Conservation (phyloP, 352 stramenopile genomes). For the Pythium volutum region DNA sequence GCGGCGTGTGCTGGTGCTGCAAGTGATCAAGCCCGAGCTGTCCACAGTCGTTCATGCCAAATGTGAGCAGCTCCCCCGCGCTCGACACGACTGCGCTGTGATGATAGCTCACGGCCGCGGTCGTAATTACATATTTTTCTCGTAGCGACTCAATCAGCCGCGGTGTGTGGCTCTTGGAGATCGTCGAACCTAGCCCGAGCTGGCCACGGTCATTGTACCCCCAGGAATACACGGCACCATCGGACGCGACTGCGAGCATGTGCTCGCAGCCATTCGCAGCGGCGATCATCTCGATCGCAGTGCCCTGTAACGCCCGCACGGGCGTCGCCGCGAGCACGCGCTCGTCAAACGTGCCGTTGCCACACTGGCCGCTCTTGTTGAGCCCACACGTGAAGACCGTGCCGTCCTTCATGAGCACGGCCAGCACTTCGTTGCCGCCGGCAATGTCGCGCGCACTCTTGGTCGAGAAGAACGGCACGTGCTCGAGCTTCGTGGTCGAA, state of each 20-base stretch:
- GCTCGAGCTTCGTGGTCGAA: constrained; percentile 82
- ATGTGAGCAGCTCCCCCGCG: constrained; percentile 73
- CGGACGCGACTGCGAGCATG: constrained; percentile 77
- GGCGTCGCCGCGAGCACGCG: constrained; percentile 72
- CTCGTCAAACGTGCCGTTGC: constrained; percentile 86
- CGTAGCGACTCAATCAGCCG: constrained; percentile 75
- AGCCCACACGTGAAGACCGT: constrained; percentile 76
- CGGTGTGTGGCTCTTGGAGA: constrained; percentile 85
- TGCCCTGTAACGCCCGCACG: constrained; percentile 61
- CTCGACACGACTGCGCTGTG: constrained; percentile 82
- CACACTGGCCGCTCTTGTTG: constrained; percentile 88
- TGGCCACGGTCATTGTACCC: constrained; percentile 87
- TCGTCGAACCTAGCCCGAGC: constrained; percentile 77
- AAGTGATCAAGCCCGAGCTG: constrained; percentile 80
- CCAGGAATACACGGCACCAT: constrained; percentile 82
- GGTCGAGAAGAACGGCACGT: constrained; percentile 79
- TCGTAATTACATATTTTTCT: constrained; percentile 82
- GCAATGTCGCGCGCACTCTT: constrained; percentile 70
- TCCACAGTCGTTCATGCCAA: constrained; percentile 88
- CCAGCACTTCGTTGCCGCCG: constrained; percentile 84
- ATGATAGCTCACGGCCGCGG: constrained; percentile 80
- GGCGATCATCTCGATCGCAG: constrained; percentile 66
- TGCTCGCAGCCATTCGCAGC: constrained; percentile 85
- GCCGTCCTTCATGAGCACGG: constrained; percentile 83
- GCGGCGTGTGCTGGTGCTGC: constrained; percentile 83